phyloP scores from a whole-genome alignment of 345 rosid genomes.

The Murraya koenigii region DNA sequence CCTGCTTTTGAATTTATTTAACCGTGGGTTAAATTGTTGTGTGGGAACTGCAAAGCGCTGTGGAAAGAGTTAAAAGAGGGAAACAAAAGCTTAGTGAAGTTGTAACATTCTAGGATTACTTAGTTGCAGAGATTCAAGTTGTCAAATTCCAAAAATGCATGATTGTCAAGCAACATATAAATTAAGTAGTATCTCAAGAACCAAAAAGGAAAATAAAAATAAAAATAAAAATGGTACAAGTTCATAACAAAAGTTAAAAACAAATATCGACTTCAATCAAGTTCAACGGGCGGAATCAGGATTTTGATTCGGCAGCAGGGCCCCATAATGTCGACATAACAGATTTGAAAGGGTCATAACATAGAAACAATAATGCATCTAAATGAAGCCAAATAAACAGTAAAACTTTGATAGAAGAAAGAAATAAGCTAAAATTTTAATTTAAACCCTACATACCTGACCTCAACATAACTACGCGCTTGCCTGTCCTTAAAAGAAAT shows the following conservation, averaged over 20 bases:
- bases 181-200: background rate
- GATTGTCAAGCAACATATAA: background rate
- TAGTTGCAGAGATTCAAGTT: background rate
- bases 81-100: background rate
- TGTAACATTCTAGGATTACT: background rate
- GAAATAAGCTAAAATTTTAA: too few species aligned
- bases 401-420: too few species aligned
- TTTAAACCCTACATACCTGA: background rate
- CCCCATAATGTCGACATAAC: background rate
- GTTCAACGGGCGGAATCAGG: background rate
- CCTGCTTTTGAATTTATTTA: background rate
- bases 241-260: too few species aligned
- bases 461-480: background rate
- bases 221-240: background rate
- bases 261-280: background rate
- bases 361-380: background rate
- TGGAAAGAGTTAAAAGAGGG: background rate
- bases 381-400: background rate
- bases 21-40: background rate
- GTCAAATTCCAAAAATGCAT: background rate
- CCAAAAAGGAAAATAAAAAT: background rate
- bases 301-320: background rate
- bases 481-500: background rate
- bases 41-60: background rate
- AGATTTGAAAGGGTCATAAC: background rate